Evolutionary conservation across 2,329 filamentous ascomycete genomes (phyloP), one percentile per base, ranked within the genome.

Genomic region (Aspergillus japonicus): DNA sequence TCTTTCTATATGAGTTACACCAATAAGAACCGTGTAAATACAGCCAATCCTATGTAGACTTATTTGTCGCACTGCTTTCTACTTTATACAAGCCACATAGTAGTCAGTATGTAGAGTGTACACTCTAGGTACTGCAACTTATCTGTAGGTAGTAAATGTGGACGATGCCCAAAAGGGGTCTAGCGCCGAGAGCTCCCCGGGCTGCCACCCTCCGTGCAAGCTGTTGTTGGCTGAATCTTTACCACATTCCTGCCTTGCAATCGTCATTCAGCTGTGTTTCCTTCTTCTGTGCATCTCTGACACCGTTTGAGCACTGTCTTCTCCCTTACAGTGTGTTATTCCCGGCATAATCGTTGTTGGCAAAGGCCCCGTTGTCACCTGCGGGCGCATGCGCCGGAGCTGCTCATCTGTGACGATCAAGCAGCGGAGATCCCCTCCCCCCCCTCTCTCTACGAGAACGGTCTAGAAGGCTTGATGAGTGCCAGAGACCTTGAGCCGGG

Each of bases 381-480:
- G 55, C 50, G 56, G 58, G 60, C 59, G 55, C 62, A 72, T 73
- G 71, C 70, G 71, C 67, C 68, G 66, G 67, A 69, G 64, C 66
- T 66, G 64, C 60, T 68, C 69, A 68, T 70, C 69, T 68, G 66
- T 66, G 70, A 69, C 62, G 57, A 68, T 66, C 62, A 60, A 61
- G 66, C 67, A 66, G 65, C 69, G 66, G 62, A 65, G 60, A 55
- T 62, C 62, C 62, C 49, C 55, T 61, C 62, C 48, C 56, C 62
- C 63, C 49, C 54, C 62, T 62, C 33, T 47, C 56, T 61, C 58
- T 65, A 64, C 39, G 63, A 67, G 39, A 63, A 58, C 65, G 54
- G 67, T 57, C 64, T 56, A 58, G 57, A 68, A 71, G 73, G 67
- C 73, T 77, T 76, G 70, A 77, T 77, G 73, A 73, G 68, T 71